Conservation (phyloP, 148 eudicot species). For the Linanthus parryae region DNA sequence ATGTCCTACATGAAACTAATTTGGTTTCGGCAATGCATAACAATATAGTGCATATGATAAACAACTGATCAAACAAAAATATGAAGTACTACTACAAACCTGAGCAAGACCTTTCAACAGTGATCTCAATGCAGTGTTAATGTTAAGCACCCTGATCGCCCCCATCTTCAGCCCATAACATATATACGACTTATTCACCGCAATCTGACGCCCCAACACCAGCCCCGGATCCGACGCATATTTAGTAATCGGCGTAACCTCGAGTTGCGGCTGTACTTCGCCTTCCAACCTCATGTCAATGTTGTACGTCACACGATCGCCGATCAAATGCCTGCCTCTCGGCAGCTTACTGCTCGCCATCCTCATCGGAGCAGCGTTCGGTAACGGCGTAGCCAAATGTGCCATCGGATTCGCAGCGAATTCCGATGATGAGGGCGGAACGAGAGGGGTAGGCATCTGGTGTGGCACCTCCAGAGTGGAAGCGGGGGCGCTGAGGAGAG, state of each 20-base stretch:
- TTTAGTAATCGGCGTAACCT: slow-evolving; percentile 90
- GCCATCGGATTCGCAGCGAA: slow-evolving; percentile 32
- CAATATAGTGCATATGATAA: background rate
- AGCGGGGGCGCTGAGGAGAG: slow-evolving; percentile 49
- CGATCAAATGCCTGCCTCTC: slow-evolving; percentile 71
- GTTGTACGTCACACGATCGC: slow-evolving; percentile 59
- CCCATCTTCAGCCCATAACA: slow-evolving; percentile 92
- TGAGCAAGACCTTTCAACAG: slow-evolving; percentile 78
- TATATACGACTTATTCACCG: slow-evolving; percentile 76
- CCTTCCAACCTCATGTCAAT: slow-evolving; percentile 65
- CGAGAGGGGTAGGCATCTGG: slow-evolving; percentile 20
- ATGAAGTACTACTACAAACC: slow-evolving; percentile 47
- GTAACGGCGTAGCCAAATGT: too few relatives aligned
- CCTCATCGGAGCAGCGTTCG: slow-evolving; percentile 40
- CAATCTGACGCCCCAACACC: slow-evolving; percentile 79
- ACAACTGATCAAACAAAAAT: too few relatives aligned
- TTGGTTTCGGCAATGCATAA: background rate
- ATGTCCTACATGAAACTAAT: too few relatives aligned
- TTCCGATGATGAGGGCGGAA: slow-evolving; percentile 35
- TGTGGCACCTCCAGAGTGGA: slow-evolving; percentile 27
- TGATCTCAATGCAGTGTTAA: slow-evolving; percentile 80
- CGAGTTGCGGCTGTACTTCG: slow-evolving; percentile 92
- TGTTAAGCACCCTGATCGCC: slow-evolving; percentile 74
- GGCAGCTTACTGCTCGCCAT: slow-evolving; percentile 83
- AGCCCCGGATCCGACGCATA: slow-evolving; percentile 82